These are phyloP conservation scores for Dendrothele bispora DNA, from an alignment of 768 basidiomycete genomes.

Conservation along the genomic window DNA sequence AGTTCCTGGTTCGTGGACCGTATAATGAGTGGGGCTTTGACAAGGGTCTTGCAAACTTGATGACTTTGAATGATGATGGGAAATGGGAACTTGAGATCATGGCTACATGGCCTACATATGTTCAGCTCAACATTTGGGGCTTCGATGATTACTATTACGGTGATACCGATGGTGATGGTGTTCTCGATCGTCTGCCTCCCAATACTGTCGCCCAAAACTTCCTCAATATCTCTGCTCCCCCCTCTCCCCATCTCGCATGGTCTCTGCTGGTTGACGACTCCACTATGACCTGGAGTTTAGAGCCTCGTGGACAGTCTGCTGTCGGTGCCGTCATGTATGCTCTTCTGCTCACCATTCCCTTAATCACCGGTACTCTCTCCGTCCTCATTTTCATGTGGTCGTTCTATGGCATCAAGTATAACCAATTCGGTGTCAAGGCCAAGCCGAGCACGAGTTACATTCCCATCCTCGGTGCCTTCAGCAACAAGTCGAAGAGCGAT, in stretches of 20 bases:
- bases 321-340: conserved; percentile 90
- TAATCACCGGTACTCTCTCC: conserved; percentile 85
- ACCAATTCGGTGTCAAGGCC: conserved; percentile 86
- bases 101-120: conserved; percentile 85
- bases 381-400: conserved; percentile 92
- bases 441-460: conserved; percentile 74
- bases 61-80: conserved; percentile 63
- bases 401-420: conserved; percentile 95
- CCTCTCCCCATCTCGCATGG: conserved; percentile 88
- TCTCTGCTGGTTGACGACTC: conserved; percentile 77
- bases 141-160: conserved; percentile 94
- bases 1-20: conserved; percentile 82
- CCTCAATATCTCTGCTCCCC: conserved; percentile 90
- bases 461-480: conserved; percentile 74
- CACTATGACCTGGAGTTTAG: conserved; percentile 72
- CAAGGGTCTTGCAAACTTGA: conserved; percentile 69
- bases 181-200: conserved; percentile 89
- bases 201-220: conserved; percentile 85
- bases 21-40: conserved; percentile 95
- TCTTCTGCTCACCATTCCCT: conserved; percentile 76
- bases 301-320: conserved; percentile 79
- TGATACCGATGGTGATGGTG: conserved; percentile 82
- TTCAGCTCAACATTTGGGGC: conserved; percentile 89
- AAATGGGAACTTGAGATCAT: conserved; percentile 88
- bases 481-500: conserved; percentile 68